These are phyloP conservation scores for Komagataella mondaviorum DNA, from an alignment of 805 yeast species.

Conservation along the genomic window DNA sequence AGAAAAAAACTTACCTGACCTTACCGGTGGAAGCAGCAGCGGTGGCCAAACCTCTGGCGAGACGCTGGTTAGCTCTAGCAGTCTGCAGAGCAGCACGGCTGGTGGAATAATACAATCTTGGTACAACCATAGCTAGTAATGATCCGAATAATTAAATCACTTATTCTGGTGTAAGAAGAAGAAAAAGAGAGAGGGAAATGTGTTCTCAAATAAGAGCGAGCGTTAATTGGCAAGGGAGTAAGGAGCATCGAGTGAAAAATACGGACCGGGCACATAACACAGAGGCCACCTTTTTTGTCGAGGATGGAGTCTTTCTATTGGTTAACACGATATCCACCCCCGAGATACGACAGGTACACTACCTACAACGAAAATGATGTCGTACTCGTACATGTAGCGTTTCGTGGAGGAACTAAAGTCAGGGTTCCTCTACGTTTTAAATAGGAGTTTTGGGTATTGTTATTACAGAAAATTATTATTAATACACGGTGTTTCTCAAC, in stretches of 20 bases:
- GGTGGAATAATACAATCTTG: conserved; percentile 47
- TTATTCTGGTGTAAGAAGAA: not conserved
- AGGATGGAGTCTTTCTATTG: not conserved
- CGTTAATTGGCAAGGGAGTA: not conserved
- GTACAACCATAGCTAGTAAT: conserved; percentile 24
- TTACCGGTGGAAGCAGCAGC: conserved; percentile 72
- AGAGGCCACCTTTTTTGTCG: not conserved
- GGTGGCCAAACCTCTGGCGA: conserved; percentile 67
- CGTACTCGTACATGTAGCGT: not conserved
- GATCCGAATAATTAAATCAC: not conserved
- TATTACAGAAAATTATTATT: too few species aligned
- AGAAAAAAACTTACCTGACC: conserved; percentile 55
- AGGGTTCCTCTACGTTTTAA: not conserved
- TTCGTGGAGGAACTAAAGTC: not conserved
- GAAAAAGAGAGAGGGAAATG: not conserved
- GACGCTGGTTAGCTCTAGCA: conserved; percentile 69
- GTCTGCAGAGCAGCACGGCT: conserved; percentile 84
- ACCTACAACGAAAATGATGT: not conserved
- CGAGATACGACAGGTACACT: not conserved
- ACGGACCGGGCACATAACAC: not conserved
- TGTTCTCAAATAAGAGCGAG: not conserved
- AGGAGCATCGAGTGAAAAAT: not conserved
- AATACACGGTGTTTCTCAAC: not conserved
- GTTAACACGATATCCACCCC: not conserved
- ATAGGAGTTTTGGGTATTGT: not conserved